phyloP scores from a whole-genome alignment of 352 stramenopile species.

The Phytophthora sansomeana region DNA sequence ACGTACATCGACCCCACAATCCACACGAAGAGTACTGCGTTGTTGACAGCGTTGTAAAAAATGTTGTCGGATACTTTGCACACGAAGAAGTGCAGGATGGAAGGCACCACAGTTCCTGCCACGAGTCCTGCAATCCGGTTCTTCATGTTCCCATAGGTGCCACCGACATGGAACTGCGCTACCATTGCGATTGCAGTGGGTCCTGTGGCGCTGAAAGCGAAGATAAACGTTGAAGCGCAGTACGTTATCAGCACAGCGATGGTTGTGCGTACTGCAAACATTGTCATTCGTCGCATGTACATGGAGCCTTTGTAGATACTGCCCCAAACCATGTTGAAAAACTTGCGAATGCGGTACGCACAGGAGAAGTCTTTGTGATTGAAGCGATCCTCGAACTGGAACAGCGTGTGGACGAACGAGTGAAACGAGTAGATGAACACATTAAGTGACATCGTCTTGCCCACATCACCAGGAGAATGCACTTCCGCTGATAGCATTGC shows the following conservation, averaged over 20 bases:
- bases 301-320: conserved; percentile 48
- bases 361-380: conserved; percentile 71
- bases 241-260: conserved; percentile 60
- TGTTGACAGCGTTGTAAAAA: conserved; percentile 67
- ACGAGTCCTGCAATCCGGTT: conserved; percentile 75
- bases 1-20: conserved; percentile 76
- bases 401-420: conserved; percentile 65
- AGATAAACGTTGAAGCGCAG: conserved; percentile 70
- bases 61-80: conserved; percentile 53
- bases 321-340: conserved; percentile 50
- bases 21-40: conserved; percentile 71
- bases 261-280: conserved; percentile 68
- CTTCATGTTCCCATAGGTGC: conserved; percentile 71
- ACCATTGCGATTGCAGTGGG: conserved; percentile 76
- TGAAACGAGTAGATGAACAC: conserved; percentile 87
- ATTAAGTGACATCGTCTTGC: conserved; percentile 73
- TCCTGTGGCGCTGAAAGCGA: conserved; percentile 66
- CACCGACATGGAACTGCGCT: conserved; percentile 63
- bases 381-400: conserved; percentile 67
- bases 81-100: conserved; percentile 78
- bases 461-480: conserved; percentile 52
- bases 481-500: conserved; percentile 51
- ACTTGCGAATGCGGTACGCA: conserved; percentile 53
- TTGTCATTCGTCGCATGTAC: conserved; percentile 50
- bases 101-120: conserved; percentile 74